Evolutionary conservation across 768 basidiomycete genomes (phyloP).

Genomic region (Naganishia onofrii): DNA sequence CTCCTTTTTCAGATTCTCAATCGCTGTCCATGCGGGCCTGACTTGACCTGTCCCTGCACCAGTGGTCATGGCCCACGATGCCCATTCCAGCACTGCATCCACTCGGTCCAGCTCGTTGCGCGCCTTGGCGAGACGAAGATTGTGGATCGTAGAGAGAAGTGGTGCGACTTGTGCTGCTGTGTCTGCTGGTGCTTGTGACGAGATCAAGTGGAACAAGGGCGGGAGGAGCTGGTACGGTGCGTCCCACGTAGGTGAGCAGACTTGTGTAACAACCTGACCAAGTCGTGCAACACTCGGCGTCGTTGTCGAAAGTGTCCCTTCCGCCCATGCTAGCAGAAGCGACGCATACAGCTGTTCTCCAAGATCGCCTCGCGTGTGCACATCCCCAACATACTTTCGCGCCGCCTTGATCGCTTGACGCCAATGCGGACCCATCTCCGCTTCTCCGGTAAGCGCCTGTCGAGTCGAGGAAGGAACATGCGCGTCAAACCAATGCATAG

Average conservation of each 20-base stretch:
- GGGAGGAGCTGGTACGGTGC: slow-evolving; percentile 28
- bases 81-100: slow-evolving; percentile 34
- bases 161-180: slow-evolving; percentile 24
- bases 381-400: slow-evolving; percentile 17
- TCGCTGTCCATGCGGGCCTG: slow-evolving; percentile 33
- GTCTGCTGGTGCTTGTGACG: background rate
- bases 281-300: slow-evolving; percentile 15
- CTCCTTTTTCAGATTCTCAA: slow-evolving; percentile 33
- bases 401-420: slow-evolving; percentile 56
- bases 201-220: slow-evolving; percentile 32
- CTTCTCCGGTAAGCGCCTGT: slow-evolving; percentile 34
- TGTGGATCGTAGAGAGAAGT: slow-evolving; percentile 32
- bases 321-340: slow-evolving; percentile 11
- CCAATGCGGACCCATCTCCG: slow-evolving; percentile 53
- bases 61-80: slow-evolving; percentile 31
- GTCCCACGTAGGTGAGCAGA: slow-evolving; percentile 26
- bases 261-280: slow-evolving; percentile 19
- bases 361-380: slow-evolving; percentile 1
- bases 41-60: slow-evolving; percentile 30
- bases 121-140: slow-evolving; percentile 35
- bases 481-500: slow-evolving; percentile 14
- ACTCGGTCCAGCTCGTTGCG: slow-evolving; percentile 33
- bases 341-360: slow-evolving; percentile 22
- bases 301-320: slow-evolving; percentile 24
- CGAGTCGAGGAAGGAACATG: slow-evolving; percentile 31